A percentile compares a stretch with the other conserved stretches of the same genome.
These are phyloP conservation scores for Rhizophagus clarus DNA, from an alignment of 192 early-diverging fungal genomes.

Conservation along the genomic window DNA sequence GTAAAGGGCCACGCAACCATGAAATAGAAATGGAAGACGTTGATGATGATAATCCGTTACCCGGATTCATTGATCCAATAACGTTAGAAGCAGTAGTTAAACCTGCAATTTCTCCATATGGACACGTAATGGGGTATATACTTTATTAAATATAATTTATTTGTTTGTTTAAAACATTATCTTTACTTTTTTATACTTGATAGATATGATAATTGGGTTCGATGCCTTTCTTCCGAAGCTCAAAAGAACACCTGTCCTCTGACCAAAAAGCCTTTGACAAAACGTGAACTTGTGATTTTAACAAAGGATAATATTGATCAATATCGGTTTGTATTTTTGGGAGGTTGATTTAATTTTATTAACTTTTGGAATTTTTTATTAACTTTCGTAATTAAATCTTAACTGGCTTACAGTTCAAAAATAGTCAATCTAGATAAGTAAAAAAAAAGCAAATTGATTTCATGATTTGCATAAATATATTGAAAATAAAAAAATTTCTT, in stretches of 20 bases:
- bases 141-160: constrained; percentile 1
- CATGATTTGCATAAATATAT: too few relatives aligned
- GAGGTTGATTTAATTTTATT: not conserved
- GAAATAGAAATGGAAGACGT: constrained; percentile 36
- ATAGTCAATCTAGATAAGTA: constrained; percentile 2
- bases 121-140: constrained; percentile 82
- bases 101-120: constrained; percentile 94
- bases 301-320: constrained; percentile 82
- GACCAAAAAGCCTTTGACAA: constrained; percentile 90
- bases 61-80: constrained; percentile 93
- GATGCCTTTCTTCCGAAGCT: constrained; percentile 79
- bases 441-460: too few relatives aligned
- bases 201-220: constrained; percentile 77
- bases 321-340: constrained; percentile 50
- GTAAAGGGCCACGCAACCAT: not conserved
- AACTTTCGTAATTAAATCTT: not conserved
- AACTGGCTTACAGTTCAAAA: not conserved
- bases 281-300: constrained; percentile 83
- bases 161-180: not conserved
- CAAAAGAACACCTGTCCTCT: constrained; percentile 89
- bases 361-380: not conserved
- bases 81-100: constrained; percentile 87
- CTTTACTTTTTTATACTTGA: not conserved
- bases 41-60: constrained; percentile 77
- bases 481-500: too few relatives aligned